phyloP scores from a whole-genome alignment of 257 asterid species.

The Solanum sparsipilum region DNA sequence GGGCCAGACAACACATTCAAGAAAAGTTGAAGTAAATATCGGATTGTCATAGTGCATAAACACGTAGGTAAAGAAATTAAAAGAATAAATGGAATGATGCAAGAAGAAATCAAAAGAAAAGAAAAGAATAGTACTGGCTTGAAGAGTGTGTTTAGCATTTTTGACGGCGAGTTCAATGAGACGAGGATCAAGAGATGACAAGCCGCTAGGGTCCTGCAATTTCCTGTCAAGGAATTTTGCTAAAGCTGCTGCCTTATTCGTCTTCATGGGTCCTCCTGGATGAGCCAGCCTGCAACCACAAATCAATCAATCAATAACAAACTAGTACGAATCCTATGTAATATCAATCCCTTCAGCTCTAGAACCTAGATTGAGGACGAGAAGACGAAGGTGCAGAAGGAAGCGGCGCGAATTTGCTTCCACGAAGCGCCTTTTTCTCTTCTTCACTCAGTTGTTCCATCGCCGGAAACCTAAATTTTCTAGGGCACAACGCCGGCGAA shows the following conservation, averaged over 20 bases:
- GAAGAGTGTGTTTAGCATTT: slow-evolving; percentile 71
- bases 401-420: slow-evolving; percentile 95
- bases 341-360: not conserved
- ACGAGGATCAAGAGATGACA: slow-evolving; percentile 67
- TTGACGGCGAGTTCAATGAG: slow-evolving; percentile 75
- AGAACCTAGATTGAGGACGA: slow-evolving; percentile 41
- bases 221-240: slow-evolving; percentile 85
- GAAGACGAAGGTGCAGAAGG: slow-evolving; percentile 44
- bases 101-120: not conserved
- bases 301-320: not conserved
- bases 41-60: not conserved
- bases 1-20: not conserved
- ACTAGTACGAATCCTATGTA: not conserved
- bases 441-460: slow-evolving; percentile 82
- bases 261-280: slow-evolving; percentile 92
- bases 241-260: slow-evolving; percentile 94
- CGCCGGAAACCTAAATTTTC: not conserved
- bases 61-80: too few relatives aligned
- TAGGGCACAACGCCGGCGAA: not conserved
- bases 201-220: slow-evolving; percentile 72
- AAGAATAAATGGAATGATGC: not conserved
- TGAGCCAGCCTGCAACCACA: slow-evolving; percentile 61
- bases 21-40: not conserved
- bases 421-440: slow-evolving; percentile 80
- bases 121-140: slow-evolving; percentile 32